Conservation (phyloP, 2,329 filamentous ascomycete genomes). For the Aphanocladium album region DNA sequence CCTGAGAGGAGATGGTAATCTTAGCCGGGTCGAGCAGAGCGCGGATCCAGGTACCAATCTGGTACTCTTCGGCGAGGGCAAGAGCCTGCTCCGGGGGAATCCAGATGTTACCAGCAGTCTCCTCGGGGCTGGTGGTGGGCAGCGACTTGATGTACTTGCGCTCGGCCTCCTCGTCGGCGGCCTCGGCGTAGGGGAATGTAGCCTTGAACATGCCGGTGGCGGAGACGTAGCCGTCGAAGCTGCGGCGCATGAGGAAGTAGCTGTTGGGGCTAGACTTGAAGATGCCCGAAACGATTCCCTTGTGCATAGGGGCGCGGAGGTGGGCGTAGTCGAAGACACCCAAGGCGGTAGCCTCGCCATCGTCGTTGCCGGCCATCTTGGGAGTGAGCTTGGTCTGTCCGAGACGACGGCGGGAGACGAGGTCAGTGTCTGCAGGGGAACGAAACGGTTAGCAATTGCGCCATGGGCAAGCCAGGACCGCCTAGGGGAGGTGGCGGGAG, state of each 20-base stretch:
- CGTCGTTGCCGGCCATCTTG: slow-evolving; percentile 71
- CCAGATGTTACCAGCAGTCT: slow-evolving; percentile 96
- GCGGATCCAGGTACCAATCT: slow-evolving; percentile 78
- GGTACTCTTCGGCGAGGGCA: slow-evolving; percentile 78
- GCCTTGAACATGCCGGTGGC: slow-evolving; percentile 92
- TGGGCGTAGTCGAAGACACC: slow-evolving; percentile 95
- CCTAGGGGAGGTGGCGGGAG: slow-evolving; percentile 16
- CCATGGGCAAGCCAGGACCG: slow-evolving; percentile 14
- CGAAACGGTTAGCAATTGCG: slow-evolving; percentile 1
- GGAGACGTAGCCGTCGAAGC: slow-evolving; percentile 77
- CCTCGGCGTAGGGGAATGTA: slow-evolving; percentile 73
- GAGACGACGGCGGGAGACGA: slow-evolving; percentile 78
- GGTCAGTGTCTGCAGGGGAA: slow-evolving; percentile 55
- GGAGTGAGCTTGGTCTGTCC: slow-evolving; percentile 88
- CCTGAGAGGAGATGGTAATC: slow-evolving; percentile 46
- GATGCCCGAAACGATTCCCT: slow-evolving; percentile 86
- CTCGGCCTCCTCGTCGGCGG: slow-evolving; percentile 68
- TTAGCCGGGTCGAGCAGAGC: slow-evolving; percentile 88
- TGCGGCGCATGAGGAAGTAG: slow-evolving; percentile 94
- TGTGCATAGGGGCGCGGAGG: slow-evolving; percentile 84
- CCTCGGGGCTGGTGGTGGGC: slow-evolving; percentile 75
- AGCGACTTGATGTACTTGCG: slow-evolving; percentile 81
- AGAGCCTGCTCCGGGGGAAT: slow-evolving; percentile 80
- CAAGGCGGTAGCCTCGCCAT: slow-evolving; percentile 66
- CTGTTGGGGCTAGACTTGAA: slow-evolving; percentile 85